Percentiles rank a stretch among this genome's conserved stretches.
Evolutionary conservation across 805 yeast species (phyloP).

Genomic region (Ogataea thermomethanolica): DNA sequence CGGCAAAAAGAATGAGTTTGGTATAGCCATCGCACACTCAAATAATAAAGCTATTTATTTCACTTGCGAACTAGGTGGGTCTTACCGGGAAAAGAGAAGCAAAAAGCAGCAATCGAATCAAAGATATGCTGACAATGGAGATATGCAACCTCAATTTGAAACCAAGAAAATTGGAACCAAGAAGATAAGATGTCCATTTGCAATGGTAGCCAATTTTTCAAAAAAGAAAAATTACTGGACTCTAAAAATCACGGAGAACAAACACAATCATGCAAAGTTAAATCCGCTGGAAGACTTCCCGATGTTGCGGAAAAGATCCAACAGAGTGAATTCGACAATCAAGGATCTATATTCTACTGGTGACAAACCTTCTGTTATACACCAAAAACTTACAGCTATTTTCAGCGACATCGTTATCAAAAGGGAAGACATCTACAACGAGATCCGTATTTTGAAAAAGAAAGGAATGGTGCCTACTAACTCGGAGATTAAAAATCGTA

Average conservation of each 20-base stretch:
- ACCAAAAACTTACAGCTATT: slow-evolving; percentile 47
- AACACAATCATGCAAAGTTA: slow-evolving; percentile 56
- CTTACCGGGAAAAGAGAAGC: slow-evolving; percentile 48
- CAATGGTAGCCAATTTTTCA: slow-evolving; percentile 55
- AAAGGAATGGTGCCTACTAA: slow-evolving; percentile 35
- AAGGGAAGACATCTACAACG: slow-evolving; percentile 57
- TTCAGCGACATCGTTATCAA: slow-evolving; percentile 53
- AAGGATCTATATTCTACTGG: slow-evolving; percentile 51
- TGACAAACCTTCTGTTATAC: slow-evolving; percentile 53
- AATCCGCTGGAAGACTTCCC: slow-evolving; percentile 55
- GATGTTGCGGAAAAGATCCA: slow-evolving; percentile 51
- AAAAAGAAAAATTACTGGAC: slow-evolving; percentile 51
- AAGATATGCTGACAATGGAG: slow-evolving; percentile 23
- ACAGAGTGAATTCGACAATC: slow-evolving; percentile 48
- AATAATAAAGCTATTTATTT: slow-evolving; percentile 56
- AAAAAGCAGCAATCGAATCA: slow-evolving; percentile 21
- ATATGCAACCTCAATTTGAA: slow-evolving; percentile 19
- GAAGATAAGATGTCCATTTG: slow-evolving; percentile 53
- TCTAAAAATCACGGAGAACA: slow-evolving; percentile 49
- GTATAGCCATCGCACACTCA: slow-evolving; percentile 57
- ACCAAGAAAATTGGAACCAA: slow-evolving; percentile 38
- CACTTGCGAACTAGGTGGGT: slow-evolving; percentile 57
- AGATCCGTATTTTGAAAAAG: slow-evolving; percentile 52
- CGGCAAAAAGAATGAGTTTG: slow-evolving; percentile 55
- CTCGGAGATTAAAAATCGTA: slow-evolving; percentile 26